Conservation (phyloP, 345 rosid species). For the Lumnitzera racemosa region DNA sequence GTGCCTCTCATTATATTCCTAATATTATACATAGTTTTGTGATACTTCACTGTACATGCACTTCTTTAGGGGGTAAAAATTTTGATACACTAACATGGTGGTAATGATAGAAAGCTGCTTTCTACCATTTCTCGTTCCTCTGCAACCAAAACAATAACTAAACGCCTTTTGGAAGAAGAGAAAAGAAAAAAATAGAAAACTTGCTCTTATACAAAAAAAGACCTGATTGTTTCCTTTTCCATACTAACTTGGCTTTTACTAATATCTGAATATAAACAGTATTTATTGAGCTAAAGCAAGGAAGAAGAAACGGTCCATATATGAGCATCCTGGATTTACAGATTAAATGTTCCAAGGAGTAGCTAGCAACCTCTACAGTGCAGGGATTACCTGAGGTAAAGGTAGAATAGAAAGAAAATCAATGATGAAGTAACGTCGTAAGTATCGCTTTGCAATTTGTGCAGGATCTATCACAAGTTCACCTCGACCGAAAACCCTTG, state of each 20-base stretch:
- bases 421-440: constrained; percentile 60
- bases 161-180: not conserved
- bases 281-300: not conserved
- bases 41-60: too few species aligned
- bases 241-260: too few species aligned
- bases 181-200: not conserved
- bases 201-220: not conserved
- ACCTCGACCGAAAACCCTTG: constrained; percentile 95
- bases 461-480: constrained; percentile 91
- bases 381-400: constrained; percentile 70
- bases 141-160: not conserved
- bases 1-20: too few species aligned
- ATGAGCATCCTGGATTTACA: not conserved
- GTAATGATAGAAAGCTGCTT: too few species aligned
- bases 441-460: constrained; percentile 83
- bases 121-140: too few species aligned
- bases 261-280: too few species aligned
- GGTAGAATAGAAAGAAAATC: constrained; percentile 90
- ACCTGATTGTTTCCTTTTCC: not conserved
- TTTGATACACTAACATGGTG: too few species aligned
- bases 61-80: too few species aligned
- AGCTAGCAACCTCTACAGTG: constrained; percentile 3
- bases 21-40: too few species aligned
- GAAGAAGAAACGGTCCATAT: not conserved
- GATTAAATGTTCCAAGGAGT: not conserved